Conservation (phyloP, 2,329 filamentous ascomycete genomes). For the Coniochaeta sp. region DNA sequence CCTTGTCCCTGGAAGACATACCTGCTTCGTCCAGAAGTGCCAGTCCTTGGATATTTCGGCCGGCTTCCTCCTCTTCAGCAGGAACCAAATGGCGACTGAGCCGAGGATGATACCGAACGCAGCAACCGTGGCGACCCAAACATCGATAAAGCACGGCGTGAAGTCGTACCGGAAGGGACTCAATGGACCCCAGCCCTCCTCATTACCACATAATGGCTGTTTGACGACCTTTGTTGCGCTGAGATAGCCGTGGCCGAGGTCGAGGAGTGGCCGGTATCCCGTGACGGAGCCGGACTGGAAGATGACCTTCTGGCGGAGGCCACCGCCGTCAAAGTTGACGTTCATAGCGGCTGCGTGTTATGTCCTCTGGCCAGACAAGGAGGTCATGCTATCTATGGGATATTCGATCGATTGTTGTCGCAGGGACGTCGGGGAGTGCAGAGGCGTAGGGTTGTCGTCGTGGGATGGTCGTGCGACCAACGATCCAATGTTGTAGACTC, state of each 20-base stretch:
- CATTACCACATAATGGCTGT: slow-evolving; percentile 79
- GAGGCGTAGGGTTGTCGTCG: too few species aligned
- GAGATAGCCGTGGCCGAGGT: slow-evolving; percentile 55
- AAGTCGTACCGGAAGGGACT: slow-evolving; percentile 87
- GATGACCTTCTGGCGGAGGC: slow-evolving; percentile 40
- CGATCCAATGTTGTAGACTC: too few species aligned
- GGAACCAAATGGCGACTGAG: slow-evolving; percentile 69
- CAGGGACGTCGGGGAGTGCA: too few species aligned
- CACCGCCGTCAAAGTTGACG: slow-evolving; percentile 21
- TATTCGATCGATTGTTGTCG: too few species aligned
- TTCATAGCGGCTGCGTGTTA: slow-evolving; percentile 24
- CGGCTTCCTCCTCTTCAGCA: slow-evolving; percentile 62
- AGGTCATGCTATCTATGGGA: slow-evolving; percentile 1
- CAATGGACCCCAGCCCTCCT: slow-evolving; percentile 91
- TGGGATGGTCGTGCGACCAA: too few species aligned
- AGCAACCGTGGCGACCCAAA: slow-evolving; percentile 75
- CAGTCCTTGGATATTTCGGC: slow-evolving; percentile 70
- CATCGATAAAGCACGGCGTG: slow-evolving; percentile 94
- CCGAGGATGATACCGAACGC: slow-evolving; percentile 74
- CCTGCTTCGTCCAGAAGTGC: slow-evolving; percentile 91
- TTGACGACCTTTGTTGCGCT: slow-evolving; percentile 37
- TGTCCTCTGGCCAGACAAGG: neutral
- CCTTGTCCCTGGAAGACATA: slow-evolving; percentile 32
- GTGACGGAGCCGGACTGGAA: slow-evolving; percentile 53
- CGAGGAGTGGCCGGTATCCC: slow-evolving; percentile 43